Conservation (phyloP, 345 rosid genomes). For the Dovyalis caffra region DNA sequence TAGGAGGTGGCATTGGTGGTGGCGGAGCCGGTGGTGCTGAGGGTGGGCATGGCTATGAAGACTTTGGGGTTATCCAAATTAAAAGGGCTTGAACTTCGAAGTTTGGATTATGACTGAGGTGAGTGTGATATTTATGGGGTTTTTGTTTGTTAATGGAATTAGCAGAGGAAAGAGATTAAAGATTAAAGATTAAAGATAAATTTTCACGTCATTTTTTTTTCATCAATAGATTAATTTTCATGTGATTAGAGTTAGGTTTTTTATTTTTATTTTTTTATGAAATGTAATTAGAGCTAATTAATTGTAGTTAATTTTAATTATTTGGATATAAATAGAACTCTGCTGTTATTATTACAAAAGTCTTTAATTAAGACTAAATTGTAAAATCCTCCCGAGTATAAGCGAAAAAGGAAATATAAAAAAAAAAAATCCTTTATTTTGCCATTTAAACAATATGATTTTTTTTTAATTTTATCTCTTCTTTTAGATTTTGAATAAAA, state of each 20-base stretch:
- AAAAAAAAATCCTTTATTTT: too few relatives aligned
- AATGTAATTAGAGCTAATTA: too few relatives aligned
- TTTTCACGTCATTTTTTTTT: too few relatives aligned
- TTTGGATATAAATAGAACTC: not conserved
- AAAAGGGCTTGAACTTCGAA: not conserved
- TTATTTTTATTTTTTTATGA: too few relatives aligned
- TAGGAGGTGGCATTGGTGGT: not conserved
- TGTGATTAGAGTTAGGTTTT: too few relatives aligned
- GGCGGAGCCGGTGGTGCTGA: not conserved
- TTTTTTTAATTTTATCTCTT: too few relatives aligned
- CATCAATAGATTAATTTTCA: not conserved
- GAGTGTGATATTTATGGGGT: not conserved
- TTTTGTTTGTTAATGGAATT: not conserved
- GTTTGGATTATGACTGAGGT: not conserved
- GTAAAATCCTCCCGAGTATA: too few relatives aligned
- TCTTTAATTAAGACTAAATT: too few relatives aligned
- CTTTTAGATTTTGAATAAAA: too few relatives aligned
- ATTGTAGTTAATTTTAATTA: too few relatives aligned
- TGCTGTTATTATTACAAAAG: not conserved
- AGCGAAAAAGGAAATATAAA: too few relatives aligned
- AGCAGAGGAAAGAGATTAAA: not conserved
- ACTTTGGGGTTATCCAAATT: not conserved
- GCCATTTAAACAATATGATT: too few relatives aligned
- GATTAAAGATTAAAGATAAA: not conserved
- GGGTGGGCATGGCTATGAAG: slow-evolving; percentile 23